Percentiles rank a stretch among this genome's conserved stretches.
Evolutionary conservation across 192 early-diverging fungal genomes (phyloP).

Genomic region (Entomortierella parvispora): DNA sequence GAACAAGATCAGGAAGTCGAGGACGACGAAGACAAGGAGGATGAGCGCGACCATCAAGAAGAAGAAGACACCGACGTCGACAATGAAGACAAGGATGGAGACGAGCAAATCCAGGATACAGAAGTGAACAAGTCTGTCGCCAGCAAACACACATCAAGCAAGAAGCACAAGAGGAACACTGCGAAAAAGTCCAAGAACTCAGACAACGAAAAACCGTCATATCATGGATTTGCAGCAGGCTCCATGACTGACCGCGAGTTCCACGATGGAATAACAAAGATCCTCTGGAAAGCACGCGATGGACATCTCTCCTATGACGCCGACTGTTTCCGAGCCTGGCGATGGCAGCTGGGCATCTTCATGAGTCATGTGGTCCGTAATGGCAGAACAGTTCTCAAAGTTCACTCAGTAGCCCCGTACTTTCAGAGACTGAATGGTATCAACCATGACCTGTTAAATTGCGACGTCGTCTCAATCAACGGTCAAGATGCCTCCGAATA

Average conservation of each 20-base stretch:
- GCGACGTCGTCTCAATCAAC: slow-evolving; percentile 18
- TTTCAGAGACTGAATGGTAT: slow-evolving; percentile 6
- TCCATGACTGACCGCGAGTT: slow-evolving; percentile 36
- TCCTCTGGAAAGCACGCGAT: slow-evolving; percentile 29
- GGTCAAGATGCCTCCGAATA: slow-evolving; percentile 22
- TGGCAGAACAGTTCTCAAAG: slow-evolving; percentile 27
- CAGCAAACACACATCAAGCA: neutral
- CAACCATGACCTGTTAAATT: slow-evolving; percentile 20
- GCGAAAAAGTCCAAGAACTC: neutral
- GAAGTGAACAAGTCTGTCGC: too few species aligned
- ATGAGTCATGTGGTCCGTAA: slow-evolving; percentile 36
- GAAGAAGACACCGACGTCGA: neutral
- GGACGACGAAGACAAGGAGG: neutral
- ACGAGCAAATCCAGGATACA: neutral
- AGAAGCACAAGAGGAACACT: neutral
- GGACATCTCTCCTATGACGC: slow-evolving; percentile 42
- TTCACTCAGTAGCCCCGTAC: slow-evolving; percentile 12
- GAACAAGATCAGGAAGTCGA: neutral
- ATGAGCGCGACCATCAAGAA: neutral
- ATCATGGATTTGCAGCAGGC: too few species aligned
- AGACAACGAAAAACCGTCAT: neutral
- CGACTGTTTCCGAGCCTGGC: slow-evolving; percentile 35
- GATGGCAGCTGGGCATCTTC: slow-evolving; percentile 26
- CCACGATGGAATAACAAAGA: slow-evolving; percentile 20
- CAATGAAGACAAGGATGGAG: neutral